These are phyloP conservation scores for Hawksworthiomyces lignivorus DNA, from an alignment of 2,329 filamentous ascomycete genomes.

Conservation along the genomic window DNA sequence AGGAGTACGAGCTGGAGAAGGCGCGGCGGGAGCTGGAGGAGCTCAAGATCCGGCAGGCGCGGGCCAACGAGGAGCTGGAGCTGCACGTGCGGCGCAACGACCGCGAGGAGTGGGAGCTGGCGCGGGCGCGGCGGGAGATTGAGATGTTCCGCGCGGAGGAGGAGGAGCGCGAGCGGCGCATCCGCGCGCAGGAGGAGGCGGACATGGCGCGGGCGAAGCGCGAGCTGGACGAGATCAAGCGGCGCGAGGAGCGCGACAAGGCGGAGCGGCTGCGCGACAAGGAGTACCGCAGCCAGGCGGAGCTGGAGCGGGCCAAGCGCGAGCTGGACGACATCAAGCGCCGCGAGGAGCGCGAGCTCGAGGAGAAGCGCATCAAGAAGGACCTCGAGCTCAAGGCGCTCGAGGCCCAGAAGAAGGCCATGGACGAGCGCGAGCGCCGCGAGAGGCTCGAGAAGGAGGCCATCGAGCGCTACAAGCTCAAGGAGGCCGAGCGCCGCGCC, in stretches of 20 bases:
- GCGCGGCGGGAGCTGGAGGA: conserved; percentile 37
- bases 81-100: conserved; percentile 43
- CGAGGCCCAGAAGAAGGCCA: conserved; percentile 35
- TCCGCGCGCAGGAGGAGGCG: conserved; percentile 26
- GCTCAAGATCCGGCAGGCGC: conserved; percentile 33
- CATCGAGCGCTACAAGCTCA: conserved; percentile 44
- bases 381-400: conserved; percentile 43
- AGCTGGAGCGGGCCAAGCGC: conserved; percentile 20
- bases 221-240: conserved; percentile 30
- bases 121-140: conserved; percentile 33
- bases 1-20: conserved; percentile 30
- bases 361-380: conserved; percentile 41
- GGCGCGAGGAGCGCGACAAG: conserved; percentile 30
- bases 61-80: conserved; percentile 35
- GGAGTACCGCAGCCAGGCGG: conserved; percentile 23
- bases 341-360: conserved; percentile 24
- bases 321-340: conserved; percentile 32
- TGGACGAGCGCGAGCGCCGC: conserved; percentile 34
- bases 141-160: conserved; percentile 34
- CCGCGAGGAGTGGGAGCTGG: conserved; percentile 33
- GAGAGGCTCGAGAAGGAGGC: conserved; percentile 43
- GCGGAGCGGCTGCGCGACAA: conserved; percentile 10
- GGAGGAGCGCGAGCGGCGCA: conserved; percentile 24
- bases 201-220: conserved; percentile 19
- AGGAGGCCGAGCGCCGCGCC: conserved; percentile 38